A percentile compares a stretch with the other conserved stretches of the same genome.
phyloP scores from a whole-genome alignment of 208 protist genomes.

The Angomonas ambiguus region DNA sequence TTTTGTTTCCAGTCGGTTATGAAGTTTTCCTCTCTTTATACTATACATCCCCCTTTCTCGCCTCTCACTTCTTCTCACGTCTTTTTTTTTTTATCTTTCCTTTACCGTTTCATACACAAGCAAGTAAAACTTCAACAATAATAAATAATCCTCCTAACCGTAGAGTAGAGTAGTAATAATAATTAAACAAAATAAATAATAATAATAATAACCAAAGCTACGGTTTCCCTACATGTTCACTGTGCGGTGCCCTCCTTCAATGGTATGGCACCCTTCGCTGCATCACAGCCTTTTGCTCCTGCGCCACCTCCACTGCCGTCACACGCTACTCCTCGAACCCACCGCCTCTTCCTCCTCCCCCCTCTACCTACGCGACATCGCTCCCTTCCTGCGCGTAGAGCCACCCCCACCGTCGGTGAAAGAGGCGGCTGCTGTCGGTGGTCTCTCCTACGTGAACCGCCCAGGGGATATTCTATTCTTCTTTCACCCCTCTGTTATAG shows the following conservation, averaged over 20 bases:
- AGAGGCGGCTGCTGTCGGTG: no score
- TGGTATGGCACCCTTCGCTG: constrained; percentile 68
- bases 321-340: constrained; percentile 52
- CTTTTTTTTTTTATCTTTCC: background rate
- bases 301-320: constrained; percentile 48
- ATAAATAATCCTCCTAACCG: background rate
- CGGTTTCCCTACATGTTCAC: constrained; percentile 36
- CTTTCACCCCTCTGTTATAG: constrained; percentile 1
- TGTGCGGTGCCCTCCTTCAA: constrained; percentile 36
- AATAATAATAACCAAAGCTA: background rate
- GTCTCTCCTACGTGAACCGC: no score
- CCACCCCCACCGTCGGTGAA: background rate
- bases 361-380: no score
- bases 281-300: constrained; percentile 75
- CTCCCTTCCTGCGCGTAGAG: no score
- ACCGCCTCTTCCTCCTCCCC: no score
- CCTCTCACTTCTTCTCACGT: background rate
- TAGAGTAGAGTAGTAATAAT: background rate
- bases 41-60: no score
- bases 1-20: background rate
- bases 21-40: no score
- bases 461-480: constrained; percentile 57
- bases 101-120: background rate
- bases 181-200: background rate
- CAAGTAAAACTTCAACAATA: background rate